These are phyloP conservation scores for Scutellaria galericulata DNA, from an alignment of 257 asterid genomes.

Conservation along the genomic window DNA sequence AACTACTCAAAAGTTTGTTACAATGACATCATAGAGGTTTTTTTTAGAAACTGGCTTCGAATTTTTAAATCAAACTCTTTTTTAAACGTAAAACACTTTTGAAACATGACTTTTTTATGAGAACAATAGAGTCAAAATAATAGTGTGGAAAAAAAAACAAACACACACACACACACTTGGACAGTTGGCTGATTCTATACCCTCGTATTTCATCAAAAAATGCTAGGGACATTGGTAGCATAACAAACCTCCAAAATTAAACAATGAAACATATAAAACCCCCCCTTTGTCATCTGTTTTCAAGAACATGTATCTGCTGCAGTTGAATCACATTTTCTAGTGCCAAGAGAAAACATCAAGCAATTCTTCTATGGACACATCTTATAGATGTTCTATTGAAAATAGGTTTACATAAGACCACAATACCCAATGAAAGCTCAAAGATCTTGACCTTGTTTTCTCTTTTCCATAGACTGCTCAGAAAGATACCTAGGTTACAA, in stretches of 20 bases:
- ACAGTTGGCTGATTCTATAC: neutral
- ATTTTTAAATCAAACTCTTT: no score
- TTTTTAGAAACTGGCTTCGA: no score
- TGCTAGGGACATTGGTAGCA: neutral
- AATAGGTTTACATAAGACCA: neutral
- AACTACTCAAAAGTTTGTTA: no score
- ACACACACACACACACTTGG: neutral
- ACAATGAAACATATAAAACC: neutral
- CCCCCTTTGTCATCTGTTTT: neutral
- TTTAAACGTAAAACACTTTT: no score
- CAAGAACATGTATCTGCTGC: constrained; percentile 1
- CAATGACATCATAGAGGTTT: no score
- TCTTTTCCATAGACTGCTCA: constrained; percentile 52
- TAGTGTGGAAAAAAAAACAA: neutral
- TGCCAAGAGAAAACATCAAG: neutral
- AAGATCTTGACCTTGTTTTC: constrained; percentile 31
- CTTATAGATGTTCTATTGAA: neutral
- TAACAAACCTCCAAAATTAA: neutral
- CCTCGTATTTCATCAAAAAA: neutral
- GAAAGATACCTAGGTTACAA: constrained; percentile 53
- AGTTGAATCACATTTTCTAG: neutral
- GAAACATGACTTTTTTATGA: no score
- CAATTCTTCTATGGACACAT: neutral
- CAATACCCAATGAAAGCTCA: constrained; percentile 17
- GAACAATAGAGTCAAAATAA: neutral